A percentile compares a stretch with the other conserved stretches of the same genome.
phyloP scores from a whole-genome alignment of 2,329 filamentous ascomycete genomes.

The Anthostomella pinea region DNA sequence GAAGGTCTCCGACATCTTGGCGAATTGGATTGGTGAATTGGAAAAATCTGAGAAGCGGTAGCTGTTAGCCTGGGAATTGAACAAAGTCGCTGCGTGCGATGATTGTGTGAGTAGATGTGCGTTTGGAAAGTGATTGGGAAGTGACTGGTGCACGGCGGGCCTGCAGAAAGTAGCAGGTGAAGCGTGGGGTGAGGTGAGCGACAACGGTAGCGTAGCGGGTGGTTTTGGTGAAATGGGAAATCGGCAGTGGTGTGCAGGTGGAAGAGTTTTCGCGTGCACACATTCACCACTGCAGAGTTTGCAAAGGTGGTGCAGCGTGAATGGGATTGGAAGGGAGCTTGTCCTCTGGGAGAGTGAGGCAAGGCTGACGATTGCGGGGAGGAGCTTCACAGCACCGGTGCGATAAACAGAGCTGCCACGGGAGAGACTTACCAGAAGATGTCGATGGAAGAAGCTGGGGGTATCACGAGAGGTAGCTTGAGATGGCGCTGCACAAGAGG shows the following conservation, averaged over 20 bases:
- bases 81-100: too few species aligned
- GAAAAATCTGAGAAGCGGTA: constrained; percentile 10
- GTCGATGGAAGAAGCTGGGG: constrained; percentile 8
- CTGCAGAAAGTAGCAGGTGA: too few species aligned
- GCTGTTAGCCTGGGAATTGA: too few species aligned
- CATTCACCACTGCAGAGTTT: too few species aligned
- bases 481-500: constrained; percentile 11
- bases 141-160: too few species aligned
- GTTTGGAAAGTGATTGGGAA: constrained; percentile 3
- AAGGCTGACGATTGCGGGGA: constrained; percentile 20
- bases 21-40: constrained; percentile 1
- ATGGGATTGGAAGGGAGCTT: constrained; percentile 1
- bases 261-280: too few species aligned
- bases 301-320: constrained; percentile 4
- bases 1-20: constrained; percentile 88
- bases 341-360: constrained; percentile 10
- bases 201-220: too few species aligned
- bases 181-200: too few species aligned
- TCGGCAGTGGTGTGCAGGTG: too few species aligned
- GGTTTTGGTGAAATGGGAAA: too few species aligned
- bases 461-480: constrained; percentile 7
- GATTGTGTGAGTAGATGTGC: too few species aligned
- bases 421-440: constrained; percentile 15
- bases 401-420: not conserved
- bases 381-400: too few species aligned